Evolutionary conservation across 495 filamentous ascomycete species (phyloP), one percentile per base, ranked within the genome.

Genomic region (Penicillium subrubescens): DNA sequence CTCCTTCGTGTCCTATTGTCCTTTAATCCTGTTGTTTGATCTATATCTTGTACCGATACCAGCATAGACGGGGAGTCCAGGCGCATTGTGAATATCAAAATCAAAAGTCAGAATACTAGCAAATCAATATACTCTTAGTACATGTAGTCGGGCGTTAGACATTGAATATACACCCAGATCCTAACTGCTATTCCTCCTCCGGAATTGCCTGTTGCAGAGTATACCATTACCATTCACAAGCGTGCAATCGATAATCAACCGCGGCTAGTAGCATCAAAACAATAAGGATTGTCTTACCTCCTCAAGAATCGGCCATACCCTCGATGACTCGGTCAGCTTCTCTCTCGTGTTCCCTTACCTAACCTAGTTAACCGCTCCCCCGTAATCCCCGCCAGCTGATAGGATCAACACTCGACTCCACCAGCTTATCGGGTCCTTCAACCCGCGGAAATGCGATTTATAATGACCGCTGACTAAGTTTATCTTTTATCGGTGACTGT

Each of bases 11-110:
- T 58, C 54, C 53, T 54, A 60, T 63, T 57, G 58, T 37, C 15
- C 25, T 23, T 61, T 51, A 10, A 52, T 53, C 23, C 11, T 44
- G 14, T 46, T 41, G 25, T 43, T 37, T 39, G 19, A 44, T 61
- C 25, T 57, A 57, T 52, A 59, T 60, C 31, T 43, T 63, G 56
- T 71, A 63, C 63, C 52, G 64, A 70, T 70, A 70, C 64, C 67
- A 70, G 67, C 67, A 70, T 70, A 70, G 64, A 69, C 51, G 35
- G 43, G 67, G 67, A 69, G 67, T 69, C 59, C 58, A 33, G 63
- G 67, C 58, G 64, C 59, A 62, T 65, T 35, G 58, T 53, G 27
- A 53, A 50, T 37, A n/a, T 35, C 8, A 19, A 19, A 48, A 23
- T 25, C 17, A 56, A 56, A 56, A 56, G 53, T 21, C 12, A 37